These are phyloP conservation scores for Diaporthe ilicicola DNA, from an alignment of 2,329 filamentous ascomycete genomes.

Conservation along the genomic window DNA sequence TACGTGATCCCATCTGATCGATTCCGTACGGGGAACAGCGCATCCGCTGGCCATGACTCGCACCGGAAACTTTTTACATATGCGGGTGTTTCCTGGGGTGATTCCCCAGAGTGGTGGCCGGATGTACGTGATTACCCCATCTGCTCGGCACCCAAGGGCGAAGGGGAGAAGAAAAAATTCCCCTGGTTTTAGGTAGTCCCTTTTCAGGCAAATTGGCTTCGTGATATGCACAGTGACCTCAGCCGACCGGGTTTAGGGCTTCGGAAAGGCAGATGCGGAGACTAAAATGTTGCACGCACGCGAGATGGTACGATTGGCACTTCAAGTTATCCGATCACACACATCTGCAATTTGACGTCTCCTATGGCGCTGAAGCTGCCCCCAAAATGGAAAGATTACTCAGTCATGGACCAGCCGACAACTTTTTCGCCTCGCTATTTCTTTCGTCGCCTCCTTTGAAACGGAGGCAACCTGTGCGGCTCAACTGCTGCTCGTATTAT, in stretches of 20 bases:
- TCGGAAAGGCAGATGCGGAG: background rate
- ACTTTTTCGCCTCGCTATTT: background rate
- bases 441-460: background rate
- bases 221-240: conserved; percentile 3
- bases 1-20: conserved; percentile 18
- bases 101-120: background rate
- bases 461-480: background rate
- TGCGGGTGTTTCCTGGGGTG: too few species aligned
- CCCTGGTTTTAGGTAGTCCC: background rate
- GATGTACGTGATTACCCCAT: background rate
- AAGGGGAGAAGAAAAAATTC: background rate
- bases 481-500: background rate
- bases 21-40: background rate
- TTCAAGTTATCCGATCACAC: background rate
- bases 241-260: background rate
- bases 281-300: background rate
- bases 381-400: background rate
- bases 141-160: background rate
- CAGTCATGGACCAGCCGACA: background rate
- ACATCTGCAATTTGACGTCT: background rate
- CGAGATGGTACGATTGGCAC: background rate
- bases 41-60: conserved; percentile 13
- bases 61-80: conserved; percentile 2
- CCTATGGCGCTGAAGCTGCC: background rate
- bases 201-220: background rate